Conservation (phyloP, 306 rosid genomes). For the Cucumis melo region DNA sequence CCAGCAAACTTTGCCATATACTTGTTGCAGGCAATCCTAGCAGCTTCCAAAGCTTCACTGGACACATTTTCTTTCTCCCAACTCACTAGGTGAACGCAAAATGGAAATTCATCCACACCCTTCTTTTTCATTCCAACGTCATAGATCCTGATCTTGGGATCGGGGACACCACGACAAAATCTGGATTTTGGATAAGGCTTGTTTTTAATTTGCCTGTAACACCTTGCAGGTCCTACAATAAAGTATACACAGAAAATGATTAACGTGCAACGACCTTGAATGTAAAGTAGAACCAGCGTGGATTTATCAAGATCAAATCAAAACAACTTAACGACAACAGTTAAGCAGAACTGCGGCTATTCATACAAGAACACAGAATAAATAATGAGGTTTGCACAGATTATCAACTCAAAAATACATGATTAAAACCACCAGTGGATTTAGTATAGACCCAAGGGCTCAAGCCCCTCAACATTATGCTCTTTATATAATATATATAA, state of each 20-base stretch:
- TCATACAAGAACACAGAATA: not conserved
- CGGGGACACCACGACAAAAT: constrained; percentile 3
- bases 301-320: not conserved
- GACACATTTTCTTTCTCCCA: constrained; percentile 6
- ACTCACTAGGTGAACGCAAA: constrained; percentile 1
- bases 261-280: not conserved
- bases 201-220: constrained; percentile 1
- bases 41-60: constrained; percentile 1
- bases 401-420: not conserved
- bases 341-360: not conserved
- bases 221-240: constrained; percentile 4
- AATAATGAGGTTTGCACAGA: not conserved
- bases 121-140: constrained; percentile 6
- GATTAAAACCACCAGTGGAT: not conserved
- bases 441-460: too few species aligned
- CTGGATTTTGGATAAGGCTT: constrained; percentile 1
- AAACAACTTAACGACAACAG: not conserved
- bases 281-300: not conserved
- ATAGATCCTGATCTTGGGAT: constrained; percentile 2
- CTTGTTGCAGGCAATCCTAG: constrained; percentile 2
- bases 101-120: constrained; percentile 4
- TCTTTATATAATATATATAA: too few species aligned
- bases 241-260: not conserved
- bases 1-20: constrained; percentile 1
- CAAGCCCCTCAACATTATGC: too few species aligned